A percentile compares a stretch with the other conserved stretches of the same genome.
Conservation (phyloP, 2,329 filamentous ascomycete species). For the Diatrype stigma region DNA sequence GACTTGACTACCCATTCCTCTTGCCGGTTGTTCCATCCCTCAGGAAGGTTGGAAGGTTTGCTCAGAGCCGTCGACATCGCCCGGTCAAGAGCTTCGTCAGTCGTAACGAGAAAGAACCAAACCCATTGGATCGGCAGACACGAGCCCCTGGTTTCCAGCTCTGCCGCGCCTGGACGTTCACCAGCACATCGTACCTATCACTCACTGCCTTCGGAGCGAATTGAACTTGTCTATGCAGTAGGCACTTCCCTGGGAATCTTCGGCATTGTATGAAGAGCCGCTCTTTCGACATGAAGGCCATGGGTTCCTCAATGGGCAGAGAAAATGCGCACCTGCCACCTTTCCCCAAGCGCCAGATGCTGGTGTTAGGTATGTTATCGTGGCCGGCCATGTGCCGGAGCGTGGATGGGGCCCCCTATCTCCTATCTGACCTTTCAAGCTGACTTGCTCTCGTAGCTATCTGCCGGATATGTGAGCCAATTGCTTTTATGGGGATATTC, state of each 20-base stretch:
- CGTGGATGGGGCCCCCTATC: constrained; percentile 2
- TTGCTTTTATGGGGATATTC: constrained; percentile 99
- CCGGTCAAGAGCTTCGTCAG: too few relatives aligned
- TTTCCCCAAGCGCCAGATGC: constrained; percentile 33
- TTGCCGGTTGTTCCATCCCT: too few relatives aligned
- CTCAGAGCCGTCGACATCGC: too few relatives aligned
- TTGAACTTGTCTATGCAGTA: background rate
- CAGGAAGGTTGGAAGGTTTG: too few relatives aligned
- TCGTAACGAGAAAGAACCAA: too few relatives aligned
- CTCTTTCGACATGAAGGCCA: constrained; percentile 15
- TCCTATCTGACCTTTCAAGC: constrained; percentile 1
- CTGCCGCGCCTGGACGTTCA: too few relatives aligned
- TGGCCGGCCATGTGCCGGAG: background rate
- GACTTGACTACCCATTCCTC: too few relatives aligned
- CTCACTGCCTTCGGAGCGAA: too few relatives aligned
- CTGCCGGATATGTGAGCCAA: constrained; percentile 95
- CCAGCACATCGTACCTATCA: background rate
- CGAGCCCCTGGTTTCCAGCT: too few relatives aligned
- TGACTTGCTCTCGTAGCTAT: constrained; percentile 53
- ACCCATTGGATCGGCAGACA: too few relatives aligned
- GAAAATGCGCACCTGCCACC: constrained; percentile 21
- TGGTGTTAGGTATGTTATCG: constrained; percentile 30
- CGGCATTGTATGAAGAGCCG: constrained; percentile 17
- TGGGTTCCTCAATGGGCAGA: constrained; percentile 12
- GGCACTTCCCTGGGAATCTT: background rate